Base-by-base conservation (phyloP, 2,329 filamentous ascomycete genomes). In the Apiospora malaysiana region DNA sequence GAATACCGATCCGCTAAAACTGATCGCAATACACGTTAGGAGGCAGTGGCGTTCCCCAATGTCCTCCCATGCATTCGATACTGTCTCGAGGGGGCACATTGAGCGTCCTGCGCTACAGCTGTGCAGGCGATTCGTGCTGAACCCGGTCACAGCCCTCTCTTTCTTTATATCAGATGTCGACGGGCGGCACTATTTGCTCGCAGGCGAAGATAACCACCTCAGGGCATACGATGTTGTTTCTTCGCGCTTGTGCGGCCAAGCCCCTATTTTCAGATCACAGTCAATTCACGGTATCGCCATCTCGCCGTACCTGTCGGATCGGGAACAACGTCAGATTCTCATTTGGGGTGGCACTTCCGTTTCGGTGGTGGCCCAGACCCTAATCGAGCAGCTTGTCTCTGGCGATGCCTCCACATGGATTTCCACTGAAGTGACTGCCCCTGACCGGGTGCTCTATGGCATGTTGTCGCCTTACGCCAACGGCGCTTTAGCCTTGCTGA, bases 391-490 rank as follows among this genome's bases (percentile, higher is more conserved):
- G 47, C 69, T 87, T 21, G 72, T 82, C 23, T 74, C 75, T 4
- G 76, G 78, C 4, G 71, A 71, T 46, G 68, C 78, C 76, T 18
- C 69, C 74, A 65, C 27, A 78, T 72, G 74, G 81, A 72, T 68
- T 25, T 70, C 78, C 32, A 75, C 73, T 8, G 87, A 87, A 75
- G 82, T 83, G 32, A 79, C 79, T 3, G 87, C 88, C 2, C 85
- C 88, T 6, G 94, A 97, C 80, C 96, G 94, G 94, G 90, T 97
- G 73, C 88, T 95, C 75, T 89, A 93, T 78, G 91, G 87, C 46
- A 82, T 84, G 45, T 81, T 91, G 70, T 88, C 87, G 66, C 84
- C 88, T 6, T 78, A 79, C 56, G 77, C 81, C 40, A 72, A 75
- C 1, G 77, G 78, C 40, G 78, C 81, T 14, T 90, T 88, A 21